Evolutionary conservation across 352 stramenopile species (phyloP).

Genomic region (Phytophthora macrochlamydospora): DNA sequence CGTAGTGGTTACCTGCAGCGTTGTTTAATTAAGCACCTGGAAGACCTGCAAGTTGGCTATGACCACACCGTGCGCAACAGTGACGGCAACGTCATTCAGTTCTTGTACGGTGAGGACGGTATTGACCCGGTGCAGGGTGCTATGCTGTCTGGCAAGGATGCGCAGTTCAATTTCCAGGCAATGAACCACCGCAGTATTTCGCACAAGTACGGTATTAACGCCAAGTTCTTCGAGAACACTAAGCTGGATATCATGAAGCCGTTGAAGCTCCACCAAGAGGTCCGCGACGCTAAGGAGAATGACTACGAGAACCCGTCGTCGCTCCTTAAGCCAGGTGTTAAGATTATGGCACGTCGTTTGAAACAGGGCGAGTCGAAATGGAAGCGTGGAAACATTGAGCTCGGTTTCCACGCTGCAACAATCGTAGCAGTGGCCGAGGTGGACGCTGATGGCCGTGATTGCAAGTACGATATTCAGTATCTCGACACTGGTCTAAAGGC

Average conservation of each 20-base stretch:
- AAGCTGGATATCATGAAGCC: slow-evolving; percentile 92
- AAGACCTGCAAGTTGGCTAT: slow-evolving; percentile 98
- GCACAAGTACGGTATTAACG: slow-evolving; percentile 92
- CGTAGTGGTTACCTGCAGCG: slow-evolving; percentile 99
- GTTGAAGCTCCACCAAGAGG: slow-evolving; percentile 73
- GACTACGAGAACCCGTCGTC: slow-evolving; percentile 43
- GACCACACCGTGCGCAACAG: slow-evolving; percentile 99
- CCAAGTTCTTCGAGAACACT: slow-evolving; percentile 88
- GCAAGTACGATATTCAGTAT: slow-evolving; percentile 90
- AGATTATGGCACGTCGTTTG: slow-evolving; percentile 69
- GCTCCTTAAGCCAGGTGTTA: slow-evolving; percentile 58
- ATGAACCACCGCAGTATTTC: slow-evolving; percentile 96
- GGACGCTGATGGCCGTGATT: slow-evolving; percentile 66
- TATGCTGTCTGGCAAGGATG: slow-evolving; percentile 94
- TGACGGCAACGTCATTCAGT: slow-evolving; percentile 98
- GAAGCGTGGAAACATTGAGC: slow-evolving; percentile 85
- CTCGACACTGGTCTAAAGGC: slow-evolving; percentile 82
- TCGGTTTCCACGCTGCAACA: slow-evolving; percentile 72
- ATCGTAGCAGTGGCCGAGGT: slow-evolving; percentile 70
- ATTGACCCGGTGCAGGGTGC: slow-evolving; percentile 96
- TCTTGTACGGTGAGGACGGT: slow-evolving; percentile 99
- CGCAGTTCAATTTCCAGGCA: slow-evolving; percentile 95
- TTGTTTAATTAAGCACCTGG: slow-evolving; percentile 99
- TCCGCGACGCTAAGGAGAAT: slow-evolving; percentile 58
- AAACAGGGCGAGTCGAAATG: slow-evolving; percentile 85